phyloP scores from a whole-genome alignment of 2,329 filamentous ascomycete genomes.

The Arthrobotrys musiformis region DNA sequence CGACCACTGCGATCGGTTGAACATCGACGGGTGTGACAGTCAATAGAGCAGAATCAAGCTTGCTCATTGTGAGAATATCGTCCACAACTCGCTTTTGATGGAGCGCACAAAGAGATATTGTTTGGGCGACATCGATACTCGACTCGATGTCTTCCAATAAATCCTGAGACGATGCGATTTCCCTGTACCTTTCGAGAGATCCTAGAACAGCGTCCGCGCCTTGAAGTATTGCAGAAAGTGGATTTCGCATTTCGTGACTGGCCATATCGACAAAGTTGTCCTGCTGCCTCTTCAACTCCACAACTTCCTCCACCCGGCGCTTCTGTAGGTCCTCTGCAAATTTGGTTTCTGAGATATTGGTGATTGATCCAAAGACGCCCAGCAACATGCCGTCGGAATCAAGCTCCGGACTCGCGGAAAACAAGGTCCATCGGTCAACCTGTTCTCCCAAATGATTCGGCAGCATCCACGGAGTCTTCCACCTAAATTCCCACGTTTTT shows the following conservation, averaged over 20 bases:
- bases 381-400: slow-evolving; percentile 45
- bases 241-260: slow-evolving; percentile 78
- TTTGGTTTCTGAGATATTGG: slow-evolving; percentile 57
- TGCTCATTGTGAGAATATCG: slow-evolving; percentile 74
- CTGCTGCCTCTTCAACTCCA: slow-evolving; percentile 74
- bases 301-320: slow-evolving; percentile 63
- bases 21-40: slow-evolving; percentile 77
- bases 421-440: slow-evolving; percentile 45
- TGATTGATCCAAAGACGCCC: slow-evolving; percentile 53
- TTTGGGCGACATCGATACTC: slow-evolving; percentile 80
- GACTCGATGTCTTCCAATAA: slow-evolving; percentile 60
- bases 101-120: slow-evolving; percentile 82
- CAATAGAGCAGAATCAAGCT: slow-evolving; percentile 66
- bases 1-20: slow-evolving; percentile 76
- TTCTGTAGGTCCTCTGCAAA: slow-evolving; percentile 57
- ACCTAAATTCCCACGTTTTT: slow-evolving; percentile 54
- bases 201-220: slow-evolving; percentile 76
- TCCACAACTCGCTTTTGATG: slow-evolving; percentile 80
- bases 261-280: slow-evolving; percentile 76
- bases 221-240: slow-evolving; percentile 78
- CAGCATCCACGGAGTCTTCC: slow-evolving; percentile 43
- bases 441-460: slow-evolving; percentile 47
- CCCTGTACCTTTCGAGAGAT: slow-evolving; percentile 49
- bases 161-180: slow-evolving; percentile 27
- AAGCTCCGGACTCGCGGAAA: slow-evolving; percentile 51